phyloP scores from a whole-genome alignment of 805 yeast genomes.

The Saturnispora diversa region DNA sequence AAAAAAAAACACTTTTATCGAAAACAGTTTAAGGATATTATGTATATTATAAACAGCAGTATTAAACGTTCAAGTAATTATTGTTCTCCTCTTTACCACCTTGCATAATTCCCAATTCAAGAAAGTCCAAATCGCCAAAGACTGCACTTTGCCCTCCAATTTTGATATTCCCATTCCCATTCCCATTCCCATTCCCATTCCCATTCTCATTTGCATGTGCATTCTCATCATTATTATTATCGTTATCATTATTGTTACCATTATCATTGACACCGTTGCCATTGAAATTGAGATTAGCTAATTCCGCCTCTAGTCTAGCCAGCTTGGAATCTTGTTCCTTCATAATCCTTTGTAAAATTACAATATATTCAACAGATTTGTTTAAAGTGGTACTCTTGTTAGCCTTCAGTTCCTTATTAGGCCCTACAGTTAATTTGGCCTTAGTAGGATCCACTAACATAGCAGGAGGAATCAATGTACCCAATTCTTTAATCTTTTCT shows the following conservation, averaged over 20 bases:
- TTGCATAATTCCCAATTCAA: constrained; percentile 9
- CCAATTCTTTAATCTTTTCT: constrained; percentile 78
- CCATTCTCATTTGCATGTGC: too few species aligned
- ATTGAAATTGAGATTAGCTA: too few species aligned
- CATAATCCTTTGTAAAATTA: constrained; percentile 54
- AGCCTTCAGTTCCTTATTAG: constrained; percentile 59
- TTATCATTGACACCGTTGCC: too few species aligned
- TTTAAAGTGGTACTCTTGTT: constrained; percentile 73
- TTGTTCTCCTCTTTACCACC: not conserved
- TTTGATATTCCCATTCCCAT: not conserved
- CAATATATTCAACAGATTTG: constrained; percentile 74
- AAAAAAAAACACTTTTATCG: too few species aligned
- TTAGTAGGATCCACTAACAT: constrained; percentile 37
- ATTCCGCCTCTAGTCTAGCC: constrained; percentile 29
- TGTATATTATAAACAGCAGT: not conserved
- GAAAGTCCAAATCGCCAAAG: constrained; percentile 8
- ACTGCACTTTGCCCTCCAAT: not conserved
- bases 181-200: not conserved
- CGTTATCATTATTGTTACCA: constrained; percentile 1
- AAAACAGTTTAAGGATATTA: not conserved
- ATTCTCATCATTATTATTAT: constrained; percentile 8
- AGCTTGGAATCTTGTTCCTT: constrained; percentile 45
- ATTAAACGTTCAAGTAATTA: not conserved
- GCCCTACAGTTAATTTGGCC: constrained; percentile 23
- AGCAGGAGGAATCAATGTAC: constrained; percentile 72